Conservation (phyloP, 73 alveolate species). For the Tetrahymena borealis region DNA sequence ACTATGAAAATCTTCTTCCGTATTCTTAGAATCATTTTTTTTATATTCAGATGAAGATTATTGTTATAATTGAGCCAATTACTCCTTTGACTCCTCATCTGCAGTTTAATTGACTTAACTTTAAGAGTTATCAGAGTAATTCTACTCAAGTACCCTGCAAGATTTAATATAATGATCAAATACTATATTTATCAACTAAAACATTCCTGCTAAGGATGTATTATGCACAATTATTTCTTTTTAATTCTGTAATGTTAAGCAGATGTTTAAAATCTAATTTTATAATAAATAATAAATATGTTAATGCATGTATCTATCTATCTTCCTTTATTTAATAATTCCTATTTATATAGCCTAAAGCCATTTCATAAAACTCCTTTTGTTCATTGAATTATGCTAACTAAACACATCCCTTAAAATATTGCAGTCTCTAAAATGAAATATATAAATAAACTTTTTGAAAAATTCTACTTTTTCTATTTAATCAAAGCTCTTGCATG, state of each 20-base stretch:
- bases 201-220: background rate
- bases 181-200: background rate
- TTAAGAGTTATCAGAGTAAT: background rate
- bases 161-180: background rate
- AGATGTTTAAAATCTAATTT: background rate
- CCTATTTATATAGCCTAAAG: too few species aligned
- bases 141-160: background rate
- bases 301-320: too few species aligned
- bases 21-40: background rate
- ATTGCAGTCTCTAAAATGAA: background rate
- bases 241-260: background rate
- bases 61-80: background rate
- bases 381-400: too few species aligned
- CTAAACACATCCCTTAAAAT: background rate
- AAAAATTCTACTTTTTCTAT: background rate
- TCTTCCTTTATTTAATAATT: too few species aligned
- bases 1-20: background rate
- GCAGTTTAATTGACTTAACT: background rate
- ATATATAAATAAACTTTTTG: background rate
- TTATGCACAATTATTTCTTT: background rate
- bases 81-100: background rate
- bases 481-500: background rate
- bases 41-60: background rate
- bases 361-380: too few species aligned
- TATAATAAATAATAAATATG: too few species aligned